Evolutionary conservation across 805 yeast species (phyloP).

Genomic region (Jamesozyma rosinii): DNA sequence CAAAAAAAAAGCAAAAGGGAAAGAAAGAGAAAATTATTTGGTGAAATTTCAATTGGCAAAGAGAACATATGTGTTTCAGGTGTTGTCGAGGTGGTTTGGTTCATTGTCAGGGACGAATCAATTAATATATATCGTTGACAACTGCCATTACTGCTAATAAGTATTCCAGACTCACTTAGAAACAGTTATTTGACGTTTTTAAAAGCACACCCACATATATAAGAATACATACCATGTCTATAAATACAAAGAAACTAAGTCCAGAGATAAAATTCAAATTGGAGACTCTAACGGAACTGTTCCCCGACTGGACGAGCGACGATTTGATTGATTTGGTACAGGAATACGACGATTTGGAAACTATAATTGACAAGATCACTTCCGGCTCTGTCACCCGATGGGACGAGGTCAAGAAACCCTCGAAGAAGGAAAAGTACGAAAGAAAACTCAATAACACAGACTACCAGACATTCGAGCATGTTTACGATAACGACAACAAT

Average conservation of each 20-base stretch:
- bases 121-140: too few species aligned
- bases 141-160: too few species aligned
- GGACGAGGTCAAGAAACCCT: conserved; percentile 76
- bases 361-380: conserved; percentile 77
- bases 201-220: neutral
- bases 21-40: too few species aligned
- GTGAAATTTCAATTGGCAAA: too few species aligned
- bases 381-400: conserved; percentile 85
- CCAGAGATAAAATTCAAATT: conserved; percentile 35
- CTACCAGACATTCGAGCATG: neutral
- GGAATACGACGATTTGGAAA: conserved; percentile 71
- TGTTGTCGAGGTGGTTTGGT: too few species aligned
- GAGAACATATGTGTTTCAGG: too few species aligned
- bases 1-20: too few species aligned
- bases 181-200: too few species aligned
- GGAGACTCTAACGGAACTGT: conserved; percentile 64
- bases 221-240: conserved; percentile 4
- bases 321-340: conserved; percentile 68
- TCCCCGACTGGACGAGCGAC: conserved; percentile 89
- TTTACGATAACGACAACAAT: neutral
- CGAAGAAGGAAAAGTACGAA: conserved; percentile 44
- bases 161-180: too few species aligned
- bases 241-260: conserved; percentile 18
- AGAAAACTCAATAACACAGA: neutral
- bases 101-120: too few species aligned